Evolutionary conservation across 768 basidiomycete genomes (phyloP).

Genomic region (Russula griseocarnosa): DNA sequence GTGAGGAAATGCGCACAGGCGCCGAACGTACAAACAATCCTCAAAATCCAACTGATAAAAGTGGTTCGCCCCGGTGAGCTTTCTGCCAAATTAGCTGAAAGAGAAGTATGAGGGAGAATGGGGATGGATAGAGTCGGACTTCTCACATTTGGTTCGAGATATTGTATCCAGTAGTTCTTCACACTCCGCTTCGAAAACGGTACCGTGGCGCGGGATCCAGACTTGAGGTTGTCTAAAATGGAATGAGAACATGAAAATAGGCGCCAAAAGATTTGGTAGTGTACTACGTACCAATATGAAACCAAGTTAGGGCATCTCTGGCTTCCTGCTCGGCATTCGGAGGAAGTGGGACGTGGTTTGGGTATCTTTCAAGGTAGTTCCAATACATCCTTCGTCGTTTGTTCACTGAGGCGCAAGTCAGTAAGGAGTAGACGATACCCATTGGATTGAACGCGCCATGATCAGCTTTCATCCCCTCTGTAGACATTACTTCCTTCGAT

Average conservation of each 20-base stretch:
- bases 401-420: slow-evolving; percentile 6
- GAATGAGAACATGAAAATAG: neutral
- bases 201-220: slow-evolving; percentile 42
- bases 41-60: slow-evolving; percentile 49
- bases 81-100: slow-evolving; percentile 29
- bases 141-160: slow-evolving; percentile 24
- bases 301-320: slow-evolving; percentile 49
- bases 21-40: slow-evolving; percentile 41
- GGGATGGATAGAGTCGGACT: neutral
- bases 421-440: slow-evolving; percentile 9
- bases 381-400: slow-evolving; percentile 45
- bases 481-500: slow-evolving; percentile 29
- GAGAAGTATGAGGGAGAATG: neutral
- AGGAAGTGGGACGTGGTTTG: slow-evolving; percentile 43
- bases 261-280: slow-evolving; percentile 23
- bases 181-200: slow-evolving; percentile 55
- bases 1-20: neutral
- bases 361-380: slow-evolving; percentile 50
- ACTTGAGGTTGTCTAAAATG: slow-evolving; percentile 48
- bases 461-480: slow-evolving; percentile 5
- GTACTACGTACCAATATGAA: slow-evolving; percentile 42
- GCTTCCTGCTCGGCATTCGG: slow-evolving; percentile 44
- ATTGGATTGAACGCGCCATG: slow-evolving; percentile 1
- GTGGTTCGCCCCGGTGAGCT: slow-evolving; percentile 42
- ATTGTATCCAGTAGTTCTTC: slow-evolving; percentile 44